A percentile compares a stretch with the other conserved stretches of the same genome.
These are phyloP conservation scores for Pinus taeda DNA, from an alignment of 75 land plant genomes.

Conservation along the genomic window DNA sequence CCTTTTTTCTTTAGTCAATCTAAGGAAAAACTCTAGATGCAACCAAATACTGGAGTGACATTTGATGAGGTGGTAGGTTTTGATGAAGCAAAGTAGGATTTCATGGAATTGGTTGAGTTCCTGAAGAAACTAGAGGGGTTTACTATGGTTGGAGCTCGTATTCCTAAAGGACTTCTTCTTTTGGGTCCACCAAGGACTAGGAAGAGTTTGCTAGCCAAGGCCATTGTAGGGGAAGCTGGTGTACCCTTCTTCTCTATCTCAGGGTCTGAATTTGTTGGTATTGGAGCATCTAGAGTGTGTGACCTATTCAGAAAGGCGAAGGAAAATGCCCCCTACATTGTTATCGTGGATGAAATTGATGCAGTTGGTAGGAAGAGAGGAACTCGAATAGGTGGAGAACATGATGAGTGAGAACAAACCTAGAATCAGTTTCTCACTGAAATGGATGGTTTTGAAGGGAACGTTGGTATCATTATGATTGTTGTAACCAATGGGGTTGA, in stretches of 20 bases:
- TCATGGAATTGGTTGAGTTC: conserved; percentile 99
- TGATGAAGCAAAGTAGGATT: conserved; percentile 90
- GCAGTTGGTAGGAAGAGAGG: conserved; percentile 96
- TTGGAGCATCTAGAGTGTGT: conserved; percentile 96
- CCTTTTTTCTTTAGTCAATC: conserved; percentile 95
- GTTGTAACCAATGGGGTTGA: conserved; percentile 99
- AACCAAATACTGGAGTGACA: conserved; percentile 95
- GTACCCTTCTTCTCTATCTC: conserved; percentile 92
- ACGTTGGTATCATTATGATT: conserved; percentile 88
- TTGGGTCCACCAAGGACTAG: conserved; percentile 99
- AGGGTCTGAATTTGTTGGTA: conserved; percentile 96
- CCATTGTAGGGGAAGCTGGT: conserved; percentile 96
- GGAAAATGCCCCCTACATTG: conserved; percentile 97
- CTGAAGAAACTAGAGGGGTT: conserved; percentile 95
- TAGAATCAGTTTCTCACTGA: conserved; percentile 94
- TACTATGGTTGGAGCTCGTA: conserved; percentile 95
- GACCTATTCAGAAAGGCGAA: conserved; percentile 98
- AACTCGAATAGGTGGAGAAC: conserved; percentile 91
- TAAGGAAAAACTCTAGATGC: conserved; percentile 96
- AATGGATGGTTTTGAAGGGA: conserved; percentile 99
- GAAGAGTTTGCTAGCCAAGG: conserved; percentile 86
- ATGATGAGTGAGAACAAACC: conserved; percentile 94
- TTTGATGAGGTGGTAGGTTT: conserved; percentile 98
- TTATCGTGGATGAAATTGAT: conserved; percentile 98
- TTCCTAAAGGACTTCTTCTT: conserved; percentile 94